A percentile compares a stretch with the other conserved stretches of the same genome.
These are phyloP conservation scores for Thymus quinquecostatus DNA, from an alignment of 257 asterid species.

Conservation along the genomic window DNA sequence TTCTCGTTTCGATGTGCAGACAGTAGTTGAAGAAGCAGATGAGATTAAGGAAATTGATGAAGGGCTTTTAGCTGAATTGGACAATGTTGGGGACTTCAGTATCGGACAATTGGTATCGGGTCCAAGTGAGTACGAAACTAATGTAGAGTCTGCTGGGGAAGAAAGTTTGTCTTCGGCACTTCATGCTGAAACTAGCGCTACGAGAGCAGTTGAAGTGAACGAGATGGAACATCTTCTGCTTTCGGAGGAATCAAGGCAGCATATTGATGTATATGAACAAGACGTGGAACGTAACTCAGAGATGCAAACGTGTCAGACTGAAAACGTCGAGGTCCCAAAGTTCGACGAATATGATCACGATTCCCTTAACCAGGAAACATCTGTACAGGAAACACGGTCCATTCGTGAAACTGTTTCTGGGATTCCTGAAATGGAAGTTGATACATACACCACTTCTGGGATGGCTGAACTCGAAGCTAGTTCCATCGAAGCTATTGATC, in stretches of 20 bases:
- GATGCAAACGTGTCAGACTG: constrained; percentile 34
- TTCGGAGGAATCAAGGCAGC: constrained; percentile 33
- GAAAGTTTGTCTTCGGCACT: constrained; percentile 32
- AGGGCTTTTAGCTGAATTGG: constrained; percentile 69
- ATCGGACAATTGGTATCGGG: constrained; percentile 40
- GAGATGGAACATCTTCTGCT: constrained; percentile 25
- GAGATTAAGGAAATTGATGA: constrained; percentile 77
- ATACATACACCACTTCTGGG: neutral
- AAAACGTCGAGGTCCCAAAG: constrained; percentile 37
- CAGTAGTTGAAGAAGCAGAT: constrained; percentile 56
- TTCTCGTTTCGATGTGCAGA: constrained; percentile 45
- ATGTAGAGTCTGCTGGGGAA: constrained; percentile 35
- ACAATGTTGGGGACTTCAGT: constrained; percentile 73
- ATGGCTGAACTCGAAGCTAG: constrained; percentile 26
- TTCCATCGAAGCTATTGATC: constrained; percentile 25
- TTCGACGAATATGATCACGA: constrained; percentile 36
- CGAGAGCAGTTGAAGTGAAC: constrained; percentile 33
- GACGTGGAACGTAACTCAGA: constrained; percentile 38
- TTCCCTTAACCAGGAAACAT: constrained; percentile 32
- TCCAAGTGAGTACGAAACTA: constrained; percentile 44
- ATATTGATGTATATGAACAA: constrained; percentile 38
- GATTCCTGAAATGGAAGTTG: constrained; percentile 39
- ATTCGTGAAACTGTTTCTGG: constrained; percentile 19
- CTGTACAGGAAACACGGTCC: constrained; percentile 25
- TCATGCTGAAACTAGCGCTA: constrained; percentile 33